These are phyloP conservation scores for Alternaria incomplexa DNA, from an alignment of 2,329 filamentous ascomycete species.

Conservation along the genomic window DNA sequence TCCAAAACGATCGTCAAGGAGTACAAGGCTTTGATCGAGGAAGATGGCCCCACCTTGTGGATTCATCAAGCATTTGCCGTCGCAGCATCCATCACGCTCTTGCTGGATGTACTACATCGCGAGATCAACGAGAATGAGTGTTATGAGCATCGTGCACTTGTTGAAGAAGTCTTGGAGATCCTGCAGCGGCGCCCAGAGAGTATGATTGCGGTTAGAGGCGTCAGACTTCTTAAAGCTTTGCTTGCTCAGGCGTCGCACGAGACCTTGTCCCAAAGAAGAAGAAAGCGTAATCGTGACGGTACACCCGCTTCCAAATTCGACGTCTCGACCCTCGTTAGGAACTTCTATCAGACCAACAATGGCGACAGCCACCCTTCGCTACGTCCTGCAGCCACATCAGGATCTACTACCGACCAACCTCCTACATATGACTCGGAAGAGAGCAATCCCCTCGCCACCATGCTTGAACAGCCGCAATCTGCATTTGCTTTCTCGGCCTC, in stretches of 20 bases:
- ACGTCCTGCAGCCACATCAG: not conserved
- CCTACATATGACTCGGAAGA: not conserved
- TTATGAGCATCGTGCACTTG: not conserved
- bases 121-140: not conserved
- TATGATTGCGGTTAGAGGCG: not conserved
- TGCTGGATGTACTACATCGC: not conserved
- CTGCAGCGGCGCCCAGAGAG: not conserved
- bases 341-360: not conserved
- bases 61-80: conserved; percentile 47
- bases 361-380: not conserved
- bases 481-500: not conserved
- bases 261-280: not conserved
- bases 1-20: conserved; percentile 49
- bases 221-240: not conserved
- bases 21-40: conserved; percentile 36
- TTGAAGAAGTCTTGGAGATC: not conserved
- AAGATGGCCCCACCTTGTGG: conserved; percentile 47
- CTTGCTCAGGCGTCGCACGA: not conserved
- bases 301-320: not conserved
- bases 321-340: not conserved
- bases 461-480: not conserved
- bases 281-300: not conserved
- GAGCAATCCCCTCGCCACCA: not conserved
- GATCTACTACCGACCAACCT: not conserved
- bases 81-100: not conserved